These are phyloP conservation scores for Leccinum holopus DNA, from an alignment of 1,284 basidiomycete species.

Conservation along the genomic window DNA sequence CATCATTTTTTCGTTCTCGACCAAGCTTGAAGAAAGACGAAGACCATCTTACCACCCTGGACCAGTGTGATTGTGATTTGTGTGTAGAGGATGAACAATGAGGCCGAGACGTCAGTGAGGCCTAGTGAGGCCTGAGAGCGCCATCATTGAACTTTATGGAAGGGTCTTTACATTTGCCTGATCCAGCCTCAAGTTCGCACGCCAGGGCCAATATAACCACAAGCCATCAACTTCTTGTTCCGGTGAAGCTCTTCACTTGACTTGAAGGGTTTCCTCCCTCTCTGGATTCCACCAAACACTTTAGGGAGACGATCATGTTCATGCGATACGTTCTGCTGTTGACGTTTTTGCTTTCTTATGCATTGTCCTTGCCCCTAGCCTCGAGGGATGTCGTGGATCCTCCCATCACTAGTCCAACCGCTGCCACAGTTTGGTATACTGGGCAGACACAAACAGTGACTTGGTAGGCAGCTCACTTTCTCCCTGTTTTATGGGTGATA, in stretches of 20 bases:
- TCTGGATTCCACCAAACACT: not conserved
- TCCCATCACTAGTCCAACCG: constrained; percentile 55
- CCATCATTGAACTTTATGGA: not conserved
- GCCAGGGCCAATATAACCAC: constrained; percentile 21
- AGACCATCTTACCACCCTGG: constrained; percentile 2
- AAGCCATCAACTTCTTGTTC: not conserved
- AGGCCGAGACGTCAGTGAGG: not conserved
- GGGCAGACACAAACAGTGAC: constrained; percentile 54
- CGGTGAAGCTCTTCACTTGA: constrained; percentile 14
- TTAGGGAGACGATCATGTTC: constrained; percentile 21
- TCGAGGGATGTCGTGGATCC: constrained; percentile 55
- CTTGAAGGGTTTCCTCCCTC: constrained; percentile 21
- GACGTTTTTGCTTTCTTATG: constrained; percentile 14
- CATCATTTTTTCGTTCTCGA: not conserved
- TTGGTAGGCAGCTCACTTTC: constrained; percentile 44
- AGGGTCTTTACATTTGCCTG: constrained; percentile 5
- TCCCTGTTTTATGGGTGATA: not conserved
- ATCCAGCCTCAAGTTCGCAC: constrained; percentile 21
- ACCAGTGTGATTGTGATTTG: not conserved
- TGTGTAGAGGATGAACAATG: not conserved
- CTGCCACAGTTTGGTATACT: constrained; percentile 51
- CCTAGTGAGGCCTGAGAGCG: too few relatives aligned
- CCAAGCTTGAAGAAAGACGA: constrained; percentile 1
- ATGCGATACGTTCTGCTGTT: constrained; percentile 18
- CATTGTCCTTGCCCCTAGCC: constrained; percentile 38